These are phyloP conservation scores for Acacia acuminata DNA, from an alignment of 306 rosid species.

Conservation along the genomic window DNA sequence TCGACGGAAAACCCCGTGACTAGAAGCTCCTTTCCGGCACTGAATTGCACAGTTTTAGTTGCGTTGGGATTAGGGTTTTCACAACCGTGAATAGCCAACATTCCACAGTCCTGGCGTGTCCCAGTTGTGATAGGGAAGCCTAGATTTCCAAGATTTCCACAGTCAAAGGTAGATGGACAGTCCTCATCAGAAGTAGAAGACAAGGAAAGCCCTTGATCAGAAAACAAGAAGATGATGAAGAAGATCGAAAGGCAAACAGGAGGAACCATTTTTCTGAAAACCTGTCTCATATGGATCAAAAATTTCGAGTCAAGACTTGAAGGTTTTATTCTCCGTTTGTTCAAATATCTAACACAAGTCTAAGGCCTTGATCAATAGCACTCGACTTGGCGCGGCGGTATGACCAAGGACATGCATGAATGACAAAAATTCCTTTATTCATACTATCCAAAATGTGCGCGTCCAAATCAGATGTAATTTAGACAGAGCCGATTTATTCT, in stretches of 20 bases:
- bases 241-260: background rate
- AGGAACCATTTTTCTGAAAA: background rate
- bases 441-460: too few relatives aligned
- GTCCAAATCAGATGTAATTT: too few relatives aligned
- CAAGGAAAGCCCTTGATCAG: background rate
- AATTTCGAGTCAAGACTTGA: background rate
- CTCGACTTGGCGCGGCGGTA: background rate
- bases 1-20: background rate
- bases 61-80: background rate
- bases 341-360: background rate
- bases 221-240: background rate
- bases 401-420: background rate
- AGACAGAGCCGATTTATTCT: too few relatives aligned
- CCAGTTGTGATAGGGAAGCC: constrained; percentile 21
- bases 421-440: background rate
- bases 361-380: background rate
- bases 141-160: constrained; percentile 26
- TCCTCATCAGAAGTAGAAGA: background rate
- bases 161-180: constrained; percentile 30
- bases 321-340: background rate
- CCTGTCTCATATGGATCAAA: background rate
- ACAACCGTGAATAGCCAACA: constrained; percentile 26
- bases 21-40: background rate
- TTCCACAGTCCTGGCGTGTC: constrained; percentile 27
- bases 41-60: background rate